Evolutionary conservation across 2,329 filamentous ascomycete genomes (phyloP), one percentile per base, ranked within the genome.

Genomic region (Epichloe sibirici): DNA sequence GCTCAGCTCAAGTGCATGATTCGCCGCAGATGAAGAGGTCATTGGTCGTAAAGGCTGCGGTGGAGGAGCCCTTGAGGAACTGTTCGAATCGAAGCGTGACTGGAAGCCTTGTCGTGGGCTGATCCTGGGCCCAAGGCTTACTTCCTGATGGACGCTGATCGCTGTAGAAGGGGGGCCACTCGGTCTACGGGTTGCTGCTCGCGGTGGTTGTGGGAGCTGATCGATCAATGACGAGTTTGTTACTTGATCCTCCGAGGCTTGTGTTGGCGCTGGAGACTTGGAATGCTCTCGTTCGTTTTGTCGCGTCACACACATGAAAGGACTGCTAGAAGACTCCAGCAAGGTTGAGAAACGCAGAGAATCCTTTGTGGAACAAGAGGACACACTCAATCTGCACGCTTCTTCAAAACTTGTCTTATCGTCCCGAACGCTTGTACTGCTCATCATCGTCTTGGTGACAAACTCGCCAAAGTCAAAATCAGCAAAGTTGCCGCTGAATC

Each of bases 391-490:
- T 35, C 43, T 42, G n/a, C n/a, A 25, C 15, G 3, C 12, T 21
- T 43, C 12, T 2, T 45, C 39, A 4, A 31, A 7, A 34, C 39
- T 34, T 4, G 23, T 4, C 15, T 13, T 15, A 3, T 25, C 39
- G 21, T 35, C 39, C 23, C 21, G 37, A n/a, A 31, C 28, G 25
- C 31, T 47, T 12, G 43, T 17, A 11, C 44, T 55, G 44, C 47
- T 37, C n/a, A 34, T 31, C 23, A 47, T 31, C 15, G 55, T 57
- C 48, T 45, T 61, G 11, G 56, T 59, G 9, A 66, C 61, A 25
- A 47, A 58, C 3, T 65, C 65, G 13, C 68, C 68, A 59, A 70
- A 70, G 55, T 71, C 65, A 45, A 71, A 71, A 0, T 60, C 68
- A 0, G 65, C 52, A 57, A 71, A 70, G 51, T 70, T 70, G 17